phyloP scores from a whole-genome alignment of 2,329 filamentous ascomycete species.

The Phaeosphaeriaceae sp. region DNA sequence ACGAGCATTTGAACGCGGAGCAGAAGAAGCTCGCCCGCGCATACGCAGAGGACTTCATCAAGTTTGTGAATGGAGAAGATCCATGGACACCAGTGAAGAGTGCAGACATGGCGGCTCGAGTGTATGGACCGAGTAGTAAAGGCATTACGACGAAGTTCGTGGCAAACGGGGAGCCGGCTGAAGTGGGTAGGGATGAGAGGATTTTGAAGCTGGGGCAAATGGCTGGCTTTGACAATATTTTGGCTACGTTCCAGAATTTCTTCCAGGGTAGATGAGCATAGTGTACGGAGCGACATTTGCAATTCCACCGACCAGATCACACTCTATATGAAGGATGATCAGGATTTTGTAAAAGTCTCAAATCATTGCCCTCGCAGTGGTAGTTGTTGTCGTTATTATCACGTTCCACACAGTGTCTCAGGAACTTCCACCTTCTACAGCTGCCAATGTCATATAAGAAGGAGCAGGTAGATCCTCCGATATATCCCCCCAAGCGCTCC shows the following conservation, averaged over 20 bases:
- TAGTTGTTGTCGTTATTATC: not conserved
- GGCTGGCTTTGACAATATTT: conserved; percentile 32
- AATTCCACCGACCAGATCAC: not conserved
- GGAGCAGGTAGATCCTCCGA: conserved; percentile 34
- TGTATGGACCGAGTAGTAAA: conserved; percentile 39
- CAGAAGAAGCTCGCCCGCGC: conserved; percentile 30
- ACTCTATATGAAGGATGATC: not conserved
- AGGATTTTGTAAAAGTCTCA: not conserved
- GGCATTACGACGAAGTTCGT: conserved; percentile 36
- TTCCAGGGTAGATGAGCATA: conserved; percentile 24
- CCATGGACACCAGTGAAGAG: conserved; percentile 40
- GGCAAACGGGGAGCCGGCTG: conserved; percentile 28
- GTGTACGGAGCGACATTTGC: not conserved
- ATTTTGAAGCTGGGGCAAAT: conserved; percentile 36
- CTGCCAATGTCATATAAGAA: conserved; percentile 33
- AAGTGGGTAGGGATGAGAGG: conserved; percentile 32
- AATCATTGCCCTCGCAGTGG: not conserved
- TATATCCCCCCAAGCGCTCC: conserved; percentile 41
- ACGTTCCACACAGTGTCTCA: not conserved
- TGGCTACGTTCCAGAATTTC: conserved; percentile 36
- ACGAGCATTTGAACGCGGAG: conserved; percentile 30
- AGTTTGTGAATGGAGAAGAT: conserved; percentile 41
- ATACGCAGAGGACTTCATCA: conserved; percentile 41
- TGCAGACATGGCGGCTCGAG: conserved; percentile 28
- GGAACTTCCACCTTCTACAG: conserved; percentile 23